A percentile compares a stretch with the other conserved stretches of the same genome.
Evolutionary conservation across 2,329 filamentous ascomycete genomes (phyloP).

Genomic region (Alternaria postmessia): DNA sequence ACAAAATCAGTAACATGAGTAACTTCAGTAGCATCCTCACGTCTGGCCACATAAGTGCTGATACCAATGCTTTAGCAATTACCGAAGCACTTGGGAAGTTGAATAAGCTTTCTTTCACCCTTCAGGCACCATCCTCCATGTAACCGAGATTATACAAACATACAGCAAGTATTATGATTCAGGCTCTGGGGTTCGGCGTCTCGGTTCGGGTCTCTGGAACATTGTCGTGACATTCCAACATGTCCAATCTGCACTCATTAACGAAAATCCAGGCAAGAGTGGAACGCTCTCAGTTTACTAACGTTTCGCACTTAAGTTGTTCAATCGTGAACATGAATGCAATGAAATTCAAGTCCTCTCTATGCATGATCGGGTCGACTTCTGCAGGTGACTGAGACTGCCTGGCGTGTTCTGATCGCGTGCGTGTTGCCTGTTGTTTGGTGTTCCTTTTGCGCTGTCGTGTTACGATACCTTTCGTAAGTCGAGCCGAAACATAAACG

Average conservation of each 20-base stretch:
- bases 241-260: neutral
- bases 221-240: neutral
- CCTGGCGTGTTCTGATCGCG: neutral
- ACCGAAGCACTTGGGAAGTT: no score
- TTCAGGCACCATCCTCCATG: neutral
- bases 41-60: no score
- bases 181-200: neutral
- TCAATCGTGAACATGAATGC: neutral
- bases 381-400: neutral
- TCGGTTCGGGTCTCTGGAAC: neutral
- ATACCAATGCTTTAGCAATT: no score
- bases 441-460: neutral
- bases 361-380: neutral
- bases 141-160: neutral
- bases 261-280: neutral
- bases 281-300: neutral
- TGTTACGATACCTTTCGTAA: neutral
- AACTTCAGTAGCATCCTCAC: no score
- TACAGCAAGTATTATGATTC: neutral
- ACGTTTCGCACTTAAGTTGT: neutral
- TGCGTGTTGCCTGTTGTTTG: neutral
- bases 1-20: no score
- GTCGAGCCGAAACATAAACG: neutral
- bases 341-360: neutral
- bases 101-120: no score